These are phyloP conservation scores for Cryptosporidium ubiquitum DNA, from an alignment of 169 alveolate genomes.

Conservation along the genomic window DNA sequence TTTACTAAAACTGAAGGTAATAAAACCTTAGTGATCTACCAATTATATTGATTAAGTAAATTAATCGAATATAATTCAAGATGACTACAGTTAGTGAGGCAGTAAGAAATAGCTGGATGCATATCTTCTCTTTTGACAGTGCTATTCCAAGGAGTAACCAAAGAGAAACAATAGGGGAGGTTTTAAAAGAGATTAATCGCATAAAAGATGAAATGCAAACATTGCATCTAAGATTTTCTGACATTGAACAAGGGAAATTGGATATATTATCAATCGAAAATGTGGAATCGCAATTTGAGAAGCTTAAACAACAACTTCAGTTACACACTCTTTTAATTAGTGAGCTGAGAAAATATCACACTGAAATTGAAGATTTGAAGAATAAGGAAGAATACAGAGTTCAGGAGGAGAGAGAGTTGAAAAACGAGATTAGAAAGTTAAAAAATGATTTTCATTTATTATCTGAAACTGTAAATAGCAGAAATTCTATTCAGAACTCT, in stretches of 20 bases:
- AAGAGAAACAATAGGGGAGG: constrained; percentile 59
- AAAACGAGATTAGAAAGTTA: constrained; percentile 41
- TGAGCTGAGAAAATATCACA: constrained; percentile 66
- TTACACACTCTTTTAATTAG: constrained; percentile 56
- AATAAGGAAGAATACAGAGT: constrained; percentile 18
- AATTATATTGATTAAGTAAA: background rate
- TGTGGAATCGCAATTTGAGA: constrained; percentile 61
- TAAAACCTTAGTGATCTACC: background rate
- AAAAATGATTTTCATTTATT: constrained; percentile 47
- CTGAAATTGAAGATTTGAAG: constrained; percentile 69
- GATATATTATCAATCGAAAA: constrained; percentile 45
- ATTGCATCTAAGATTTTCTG: constrained; percentile 52
- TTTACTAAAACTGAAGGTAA: background rate
- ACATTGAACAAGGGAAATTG: constrained; percentile 58
- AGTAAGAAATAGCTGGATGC: constrained; percentile 73
- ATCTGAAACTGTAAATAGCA: constrained; percentile 48
- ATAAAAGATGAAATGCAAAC: constrained; percentile 72
- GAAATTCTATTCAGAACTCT: constrained; percentile 43
- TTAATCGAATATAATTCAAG: background rate
- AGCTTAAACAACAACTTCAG: constrained; percentile 54
- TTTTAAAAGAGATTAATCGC: constrained; percentile 63
- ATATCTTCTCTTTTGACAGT: constrained; percentile 71
- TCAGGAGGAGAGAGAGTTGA: constrained; percentile 59
- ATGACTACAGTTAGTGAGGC: constrained; percentile 72
- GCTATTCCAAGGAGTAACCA: constrained; percentile 66